Percentiles rank a stretch among this genome's conserved stretches.
Evolutionary conservation across 768 basidiomycete species (phyloP).

Genomic region (Strobilomyces dryophilus): DNA sequence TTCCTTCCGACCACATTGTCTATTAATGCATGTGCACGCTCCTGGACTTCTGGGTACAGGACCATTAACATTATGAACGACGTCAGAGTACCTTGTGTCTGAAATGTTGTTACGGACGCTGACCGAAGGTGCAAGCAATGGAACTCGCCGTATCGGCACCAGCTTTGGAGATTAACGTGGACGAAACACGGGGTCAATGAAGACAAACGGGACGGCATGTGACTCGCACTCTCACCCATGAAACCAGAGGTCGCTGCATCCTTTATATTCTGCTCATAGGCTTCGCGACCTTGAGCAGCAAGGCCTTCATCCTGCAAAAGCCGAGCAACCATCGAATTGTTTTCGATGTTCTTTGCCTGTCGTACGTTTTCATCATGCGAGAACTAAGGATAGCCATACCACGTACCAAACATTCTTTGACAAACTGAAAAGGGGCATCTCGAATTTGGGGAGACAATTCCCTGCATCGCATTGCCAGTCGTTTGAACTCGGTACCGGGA

Average conservation of each 20-base stretch:
- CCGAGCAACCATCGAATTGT: slow-evolving; percentile 23
- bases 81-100: slow-evolving; percentile 15
- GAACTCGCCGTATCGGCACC: slow-evolving; percentile 15
- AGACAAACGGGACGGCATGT: not conserved
- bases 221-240: slow-evolving; percentile 12
- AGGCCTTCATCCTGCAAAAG: slow-evolving; percentile 4
- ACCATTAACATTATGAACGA: slow-evolving; percentile 19
- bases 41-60: slow-evolving; percentile 22
- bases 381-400: not conserved
- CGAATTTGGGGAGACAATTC: slow-evolving; percentile 11
- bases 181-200: not conserved
- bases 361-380: not conserved
- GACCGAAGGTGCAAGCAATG: not conserved
- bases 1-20: slow-evolving; percentile 18
- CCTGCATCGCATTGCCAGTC: slow-evolving; percentile 6
- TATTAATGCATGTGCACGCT: slow-evolving; percentile 15
- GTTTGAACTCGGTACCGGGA: slow-evolving; percentile 10
- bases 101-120: not conserved
- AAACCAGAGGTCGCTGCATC: slow-evolving; percentile 17
- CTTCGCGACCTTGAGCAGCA: not conserved
- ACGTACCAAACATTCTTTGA: slow-evolving; percentile 19
- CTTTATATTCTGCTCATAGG: slow-evolving; percentile 18
- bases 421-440: slow-evolving; percentile 21
- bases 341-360: slow-evolving; percentile 19
- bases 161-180: slow-evolving; percentile 3